These are phyloP conservation scores for Mallotus nudiflorus DNA, from an alignment of 345 rosid genomes.

Conservation along the genomic window DNA sequence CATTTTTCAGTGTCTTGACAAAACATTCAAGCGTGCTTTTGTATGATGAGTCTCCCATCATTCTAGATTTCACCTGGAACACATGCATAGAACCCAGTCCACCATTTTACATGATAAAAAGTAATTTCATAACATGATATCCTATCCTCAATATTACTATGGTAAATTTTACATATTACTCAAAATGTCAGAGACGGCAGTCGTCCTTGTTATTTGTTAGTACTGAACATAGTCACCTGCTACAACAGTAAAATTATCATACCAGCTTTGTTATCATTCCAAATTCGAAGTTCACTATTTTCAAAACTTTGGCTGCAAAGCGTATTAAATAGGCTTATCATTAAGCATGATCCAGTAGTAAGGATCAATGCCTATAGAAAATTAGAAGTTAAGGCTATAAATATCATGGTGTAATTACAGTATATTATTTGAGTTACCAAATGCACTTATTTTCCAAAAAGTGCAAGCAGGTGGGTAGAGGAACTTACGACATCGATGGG, in stretches of 20 bases:
- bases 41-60: conserved; percentile 98
- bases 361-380: neutral
- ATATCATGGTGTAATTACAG: neutral
- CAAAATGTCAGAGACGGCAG: neutral
- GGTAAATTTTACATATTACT: neutral
- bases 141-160: no score
- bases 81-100: conserved; percentile 5
- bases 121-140: neutral
- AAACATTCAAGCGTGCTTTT: conserved; percentile 93
- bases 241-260: neutral
- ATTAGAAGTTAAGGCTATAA: conserved; percentile 3
- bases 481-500: conserved; percentile 85
- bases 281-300: neutral
- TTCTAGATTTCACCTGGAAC: conserved; percentile 92
- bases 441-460: neutral
- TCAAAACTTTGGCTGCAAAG: neutral
- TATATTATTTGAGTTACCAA: neutral
- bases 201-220: neutral
- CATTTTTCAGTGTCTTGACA: conserved; percentile 80
- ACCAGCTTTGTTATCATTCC: neutral
- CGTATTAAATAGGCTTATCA: neutral
- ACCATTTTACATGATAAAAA: conserved; percentile 5
- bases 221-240: neutral
- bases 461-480: conserved; percentile 18
- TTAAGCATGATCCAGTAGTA: neutral